Evolutionary conservation across 2,329 filamentous ascomycete genomes (phyloP).

Genomic region (Epichloe scottii): DNA sequence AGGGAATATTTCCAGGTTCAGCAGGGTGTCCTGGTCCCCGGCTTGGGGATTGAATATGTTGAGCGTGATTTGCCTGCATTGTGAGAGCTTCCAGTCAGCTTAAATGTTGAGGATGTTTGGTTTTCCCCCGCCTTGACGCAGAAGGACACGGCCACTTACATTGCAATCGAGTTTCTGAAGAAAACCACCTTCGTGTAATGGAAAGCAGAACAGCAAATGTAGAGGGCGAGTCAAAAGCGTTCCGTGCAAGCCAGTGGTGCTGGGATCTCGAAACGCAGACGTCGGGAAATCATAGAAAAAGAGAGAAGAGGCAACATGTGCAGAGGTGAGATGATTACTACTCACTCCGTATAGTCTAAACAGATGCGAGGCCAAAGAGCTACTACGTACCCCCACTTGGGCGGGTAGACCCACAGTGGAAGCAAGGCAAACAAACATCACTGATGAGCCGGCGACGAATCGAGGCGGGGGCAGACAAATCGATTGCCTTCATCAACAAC

Average conservation of each 20-base stretch:
- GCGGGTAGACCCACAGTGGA: neutral
- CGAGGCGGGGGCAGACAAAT: neutral
- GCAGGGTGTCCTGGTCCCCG: conserved; percentile 55
- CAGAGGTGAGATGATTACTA: neutral
- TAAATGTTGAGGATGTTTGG: neutral
- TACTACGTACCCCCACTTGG: neutral
- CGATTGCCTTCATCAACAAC: neutral
- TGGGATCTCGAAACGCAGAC: neutral
- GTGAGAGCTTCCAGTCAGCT: conserved; percentile 3
- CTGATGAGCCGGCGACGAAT: neutral
- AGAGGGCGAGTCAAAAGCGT: neutral
- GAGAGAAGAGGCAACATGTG: neutral
- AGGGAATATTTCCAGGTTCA: conserved; percentile 69
- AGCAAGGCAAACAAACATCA: neutral
- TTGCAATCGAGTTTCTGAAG: neutral
- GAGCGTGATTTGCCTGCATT: conserved; percentile 69
- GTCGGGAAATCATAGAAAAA: neutral
- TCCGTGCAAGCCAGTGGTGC: neutral
- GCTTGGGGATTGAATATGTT: conserved; percentile 66
- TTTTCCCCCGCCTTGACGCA: neutral
- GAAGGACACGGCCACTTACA: neutral
- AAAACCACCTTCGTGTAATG: neutral
- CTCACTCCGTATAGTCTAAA: neutral
- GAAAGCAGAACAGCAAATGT: neutral
- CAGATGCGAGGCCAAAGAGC: too few relatives aligned